A percentile compares a stretch with the other conserved stretches of the same genome.
Conservation (phyloP, 306 rosid species). For the Myrica gale region DNA sequence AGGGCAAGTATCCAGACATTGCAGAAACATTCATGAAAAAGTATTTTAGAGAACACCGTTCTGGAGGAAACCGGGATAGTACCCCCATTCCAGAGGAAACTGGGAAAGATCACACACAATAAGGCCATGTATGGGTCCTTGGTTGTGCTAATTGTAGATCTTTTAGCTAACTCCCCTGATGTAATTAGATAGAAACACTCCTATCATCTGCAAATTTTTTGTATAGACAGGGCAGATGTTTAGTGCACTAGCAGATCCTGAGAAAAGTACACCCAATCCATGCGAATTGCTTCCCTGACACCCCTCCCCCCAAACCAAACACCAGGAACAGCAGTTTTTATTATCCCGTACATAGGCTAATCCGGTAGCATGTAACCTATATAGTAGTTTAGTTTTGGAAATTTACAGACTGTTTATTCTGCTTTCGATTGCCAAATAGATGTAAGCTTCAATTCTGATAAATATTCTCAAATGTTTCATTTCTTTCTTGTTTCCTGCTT, state of each 20-base stretch:
- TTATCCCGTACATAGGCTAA: neutral
- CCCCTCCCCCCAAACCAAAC: no score
- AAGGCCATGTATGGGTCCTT: neutral
- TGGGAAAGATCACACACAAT: slow-evolving; percentile 26
- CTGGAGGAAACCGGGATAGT: slow-evolving; percentile 31
- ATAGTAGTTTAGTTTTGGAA: neutral
- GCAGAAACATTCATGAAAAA: slow-evolving; percentile 63
- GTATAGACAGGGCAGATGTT: slow-evolving; percentile 43
- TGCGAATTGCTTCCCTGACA: neutral
- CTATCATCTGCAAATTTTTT: slow-evolving; percentile 31
- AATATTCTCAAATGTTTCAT: neutral
- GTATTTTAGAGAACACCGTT: slow-evolving; percentile 53
- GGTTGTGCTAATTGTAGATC: neutral
- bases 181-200: slow-evolving; percentile 11
- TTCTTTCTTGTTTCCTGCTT: neutral
- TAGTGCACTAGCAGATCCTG: neutral
- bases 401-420: neutral
- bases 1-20: slow-evolving; percentile 53
- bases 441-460: neutral
- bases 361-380: neutral
- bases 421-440: neutral
- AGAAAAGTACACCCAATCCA: neutral
- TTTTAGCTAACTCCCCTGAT: neutral
- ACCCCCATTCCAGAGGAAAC: slow-evolving; percentile 20
- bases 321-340: neutral